Conservation (phyloP, 345 rosid genomes). For the Boechera retrofracta region DNA sequence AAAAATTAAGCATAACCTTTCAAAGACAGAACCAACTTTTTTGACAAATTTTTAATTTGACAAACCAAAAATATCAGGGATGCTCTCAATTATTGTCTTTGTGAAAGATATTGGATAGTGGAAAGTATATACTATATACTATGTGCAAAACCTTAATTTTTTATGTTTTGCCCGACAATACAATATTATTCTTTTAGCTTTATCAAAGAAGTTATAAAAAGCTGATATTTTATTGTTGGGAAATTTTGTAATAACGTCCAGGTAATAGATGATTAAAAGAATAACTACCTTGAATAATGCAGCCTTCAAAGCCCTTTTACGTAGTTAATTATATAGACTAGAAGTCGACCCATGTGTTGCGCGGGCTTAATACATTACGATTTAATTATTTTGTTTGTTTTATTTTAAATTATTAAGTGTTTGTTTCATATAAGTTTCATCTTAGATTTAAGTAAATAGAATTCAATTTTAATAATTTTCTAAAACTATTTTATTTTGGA, state of each 20-base stretch:
- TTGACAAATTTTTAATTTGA: not conserved
- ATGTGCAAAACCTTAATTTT: slow-evolving; percentile 28
- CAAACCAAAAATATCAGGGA: not conserved
- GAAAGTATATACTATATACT: slow-evolving; percentile 38
- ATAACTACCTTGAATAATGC: slow-evolving; percentile 36
- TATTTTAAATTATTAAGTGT: too few relatives aligned
- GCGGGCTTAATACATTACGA: too few relatives aligned
- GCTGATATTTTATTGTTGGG: slow-evolving; percentile 27
- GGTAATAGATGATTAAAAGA: slow-evolving; percentile 23
- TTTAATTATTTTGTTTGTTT: too few relatives aligned
- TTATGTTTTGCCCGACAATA: slow-evolving; percentile 35
- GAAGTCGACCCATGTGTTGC: too few relatives aligned
- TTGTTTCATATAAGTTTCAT: too few relatives aligned
- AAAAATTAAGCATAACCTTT: slow-evolving; percentile 26
- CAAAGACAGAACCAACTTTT: slow-evolving; percentile 26
- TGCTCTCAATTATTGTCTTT: slow-evolving; percentile 44
- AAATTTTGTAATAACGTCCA: slow-evolving; percentile 35
- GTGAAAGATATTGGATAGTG: slow-evolving; percentile 40
- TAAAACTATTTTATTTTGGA: too few relatives aligned
- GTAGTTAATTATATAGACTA: not conserved
- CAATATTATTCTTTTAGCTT: slow-evolving; percentile 11
- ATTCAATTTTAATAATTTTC: too few relatives aligned
- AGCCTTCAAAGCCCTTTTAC: slow-evolving; percentile 8
- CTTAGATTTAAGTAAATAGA: too few relatives aligned
- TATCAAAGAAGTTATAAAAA: slow-evolving; percentile 36